Percentiles rank a stretch among this genome's conserved stretches.
Evolutionary conservation across 2,329 filamentous ascomycete species (phyloP).

Genomic region (Zasmidium cellare): DNA sequence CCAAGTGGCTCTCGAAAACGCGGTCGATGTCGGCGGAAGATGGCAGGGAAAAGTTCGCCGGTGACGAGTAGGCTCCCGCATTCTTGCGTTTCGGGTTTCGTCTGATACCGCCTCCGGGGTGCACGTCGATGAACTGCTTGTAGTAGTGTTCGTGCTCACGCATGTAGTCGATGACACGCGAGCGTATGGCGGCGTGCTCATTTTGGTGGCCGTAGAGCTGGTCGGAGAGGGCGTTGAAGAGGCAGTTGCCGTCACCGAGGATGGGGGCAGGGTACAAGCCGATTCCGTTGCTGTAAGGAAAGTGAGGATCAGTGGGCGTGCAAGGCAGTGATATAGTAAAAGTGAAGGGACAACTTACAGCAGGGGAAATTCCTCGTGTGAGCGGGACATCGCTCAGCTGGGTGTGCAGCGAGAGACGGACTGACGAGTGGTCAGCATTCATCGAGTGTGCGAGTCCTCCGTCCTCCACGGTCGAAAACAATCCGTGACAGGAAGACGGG

Average conservation of each 20-base stretch:
- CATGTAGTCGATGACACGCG: conserved; percentile 62
- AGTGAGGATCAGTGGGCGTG: not conserved
- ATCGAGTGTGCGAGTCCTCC: not conserved
- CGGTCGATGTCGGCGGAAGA: conserved; percentile 55
- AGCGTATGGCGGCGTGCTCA: conserved; percentile 59
- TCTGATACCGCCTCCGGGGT: conserved; percentile 55
- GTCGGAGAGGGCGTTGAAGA: conserved; percentile 68
- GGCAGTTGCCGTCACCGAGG: conserved; percentile 57
- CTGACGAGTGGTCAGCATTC: not conserved
- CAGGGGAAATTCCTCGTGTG: not conserved
- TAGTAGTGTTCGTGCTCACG: conserved; percentile 61
- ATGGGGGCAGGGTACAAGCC: not conserved
- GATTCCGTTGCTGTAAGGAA: not conserved
- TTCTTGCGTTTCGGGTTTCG: conserved; percentile 61
- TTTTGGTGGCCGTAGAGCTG: conserved; percentile 64
- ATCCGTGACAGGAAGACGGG: too few species aligned
- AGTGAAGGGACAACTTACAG: not conserved
- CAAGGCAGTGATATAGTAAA: not conserved
- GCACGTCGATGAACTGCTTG: conserved; percentile 62
- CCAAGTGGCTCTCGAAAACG: conserved; percentile 57
- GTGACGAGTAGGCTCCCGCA: conserved; percentile 47
- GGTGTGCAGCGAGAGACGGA: not conserved
- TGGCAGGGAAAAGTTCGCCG: conserved; percentile 48
- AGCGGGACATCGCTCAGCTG: not conserved
- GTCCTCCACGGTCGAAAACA: not conserved